Conservation (phyloP, 306 rosid genomes). For the Dalbergia cochinchinensis region DNA sequence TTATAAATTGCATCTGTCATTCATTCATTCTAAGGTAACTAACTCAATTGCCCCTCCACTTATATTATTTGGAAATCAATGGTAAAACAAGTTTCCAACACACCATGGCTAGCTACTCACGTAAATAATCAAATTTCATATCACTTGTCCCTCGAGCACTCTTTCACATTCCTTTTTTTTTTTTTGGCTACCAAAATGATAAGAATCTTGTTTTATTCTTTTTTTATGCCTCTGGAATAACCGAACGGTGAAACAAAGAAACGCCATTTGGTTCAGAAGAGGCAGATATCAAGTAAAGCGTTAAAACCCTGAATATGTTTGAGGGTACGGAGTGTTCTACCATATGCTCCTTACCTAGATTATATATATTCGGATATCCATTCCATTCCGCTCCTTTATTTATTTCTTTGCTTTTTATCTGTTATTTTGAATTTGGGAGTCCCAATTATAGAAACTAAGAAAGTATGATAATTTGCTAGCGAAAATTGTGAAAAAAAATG, state of each 20-base stretch:
- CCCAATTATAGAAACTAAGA: too few species aligned
- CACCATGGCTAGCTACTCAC: conserved; percentile 46
- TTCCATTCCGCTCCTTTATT: background rate
- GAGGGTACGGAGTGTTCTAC: conserved; percentile 20
- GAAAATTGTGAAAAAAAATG: too few species aligned
- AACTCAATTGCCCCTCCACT: background rate
- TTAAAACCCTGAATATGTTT: conserved; percentile 14
- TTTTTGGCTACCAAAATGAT: too few species aligned
- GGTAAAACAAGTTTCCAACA: background rate
- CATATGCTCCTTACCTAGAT: conserved; percentile 39
- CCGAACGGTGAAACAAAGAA: background rate
- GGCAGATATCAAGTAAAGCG: conserved; percentile 37
- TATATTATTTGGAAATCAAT: background rate
- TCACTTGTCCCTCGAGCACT: conserved; percentile 41
- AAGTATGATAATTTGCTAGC: too few species aligned
- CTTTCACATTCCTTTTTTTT: conserved; percentile 28
- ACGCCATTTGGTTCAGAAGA: conserved; percentile 45
- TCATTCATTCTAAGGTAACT: background rate
- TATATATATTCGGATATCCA: conserved; percentile 37
- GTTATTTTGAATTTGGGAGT: background rate
- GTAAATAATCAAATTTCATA: background rate
- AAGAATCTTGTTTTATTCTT: too few species aligned
- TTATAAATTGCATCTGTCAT: background rate
- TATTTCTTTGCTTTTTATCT: background rate
- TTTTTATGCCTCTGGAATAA: conserved; percentile 46